Conservation (phyloP, 768 basidiomycete genomes). For the Lentinula sp. region DNA sequence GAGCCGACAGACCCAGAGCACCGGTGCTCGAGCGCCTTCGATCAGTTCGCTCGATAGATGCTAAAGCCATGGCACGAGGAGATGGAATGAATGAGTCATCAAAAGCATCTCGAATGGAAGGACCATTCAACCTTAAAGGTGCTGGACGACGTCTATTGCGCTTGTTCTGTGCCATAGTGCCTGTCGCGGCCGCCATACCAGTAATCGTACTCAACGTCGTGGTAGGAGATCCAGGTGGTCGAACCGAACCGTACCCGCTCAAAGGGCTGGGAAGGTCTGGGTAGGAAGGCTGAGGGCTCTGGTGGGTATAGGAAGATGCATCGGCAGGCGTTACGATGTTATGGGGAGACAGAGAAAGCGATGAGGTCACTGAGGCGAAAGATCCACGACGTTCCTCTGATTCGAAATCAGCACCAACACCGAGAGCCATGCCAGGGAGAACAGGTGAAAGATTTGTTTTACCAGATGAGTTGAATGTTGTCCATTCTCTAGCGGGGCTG, state of each 20-base stretch:
- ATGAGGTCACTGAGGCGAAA: background rate
- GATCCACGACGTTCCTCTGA: slow-evolving; percentile 4
- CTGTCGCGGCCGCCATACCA: background rate
- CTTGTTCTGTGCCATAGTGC: slow-evolving; percentile 1
- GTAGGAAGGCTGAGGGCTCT: background rate
- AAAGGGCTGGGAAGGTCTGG: background rate
- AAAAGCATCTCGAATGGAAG: background rate
- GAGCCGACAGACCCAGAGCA: background rate
- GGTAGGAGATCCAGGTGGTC: background rate
- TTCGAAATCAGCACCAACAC: slow-evolving; percentile 9
- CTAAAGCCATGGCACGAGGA: slow-evolving; percentile 1
- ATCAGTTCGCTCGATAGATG: background rate
- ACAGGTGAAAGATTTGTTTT: slow-evolving; percentile 17
- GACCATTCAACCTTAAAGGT: background rate
- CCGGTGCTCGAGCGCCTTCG: background rate
- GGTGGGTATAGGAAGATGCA: background rate
- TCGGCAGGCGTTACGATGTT: background rate
- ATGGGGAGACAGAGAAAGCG: background rate
- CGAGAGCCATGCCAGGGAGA: slow-evolving; percentile 2
- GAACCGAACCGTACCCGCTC: background rate
- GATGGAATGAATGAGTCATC: slow-evolving; percentile 7
- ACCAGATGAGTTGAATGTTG: slow-evolving; percentile 25
- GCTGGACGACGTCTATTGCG: slow-evolving; percentile 6
- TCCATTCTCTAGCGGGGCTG: slow-evolving; percentile 26
- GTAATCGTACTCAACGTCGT: background rate